Percentiles rank a stretch among this genome's conserved stretches.
phyloP scores from a whole-genome alignment of 1,139 yeast genomes.

The Yamadazyma dendronema region DNA sequence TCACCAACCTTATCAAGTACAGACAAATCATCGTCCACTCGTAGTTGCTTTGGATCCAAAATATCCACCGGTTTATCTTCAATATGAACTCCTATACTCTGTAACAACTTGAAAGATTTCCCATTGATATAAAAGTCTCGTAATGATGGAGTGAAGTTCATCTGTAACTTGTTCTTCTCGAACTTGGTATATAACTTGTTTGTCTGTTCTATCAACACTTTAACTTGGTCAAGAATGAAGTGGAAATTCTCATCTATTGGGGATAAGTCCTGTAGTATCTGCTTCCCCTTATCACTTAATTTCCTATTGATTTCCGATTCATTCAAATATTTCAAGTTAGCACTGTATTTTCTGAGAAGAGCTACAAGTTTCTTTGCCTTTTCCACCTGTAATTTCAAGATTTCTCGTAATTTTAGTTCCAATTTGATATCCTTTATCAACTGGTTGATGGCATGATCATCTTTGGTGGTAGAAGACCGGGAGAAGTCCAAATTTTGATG shows the following conservation, averaged over 20 bases:
- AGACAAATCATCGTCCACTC: too few relatives aligned
- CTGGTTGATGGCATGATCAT: constrained; percentile 33
- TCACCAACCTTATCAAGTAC: too few relatives aligned
- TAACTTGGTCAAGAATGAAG: constrained; percentile 43
- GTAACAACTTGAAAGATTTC: constrained; percentile 24
- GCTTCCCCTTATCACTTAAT: constrained; percentile 26
- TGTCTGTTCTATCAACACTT: constrained; percentile 39
- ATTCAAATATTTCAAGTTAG: constrained; percentile 29
- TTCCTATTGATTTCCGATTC: constrained; percentile 16
- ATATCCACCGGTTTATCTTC: constrained; percentile 6
- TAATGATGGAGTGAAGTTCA: constrained; percentile 22
- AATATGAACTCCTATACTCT: constrained; percentile 22
- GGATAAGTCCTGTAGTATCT: constrained; percentile 36
- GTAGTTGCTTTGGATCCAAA: constrained; percentile 1
- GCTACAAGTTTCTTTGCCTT: constrained; percentile 37
- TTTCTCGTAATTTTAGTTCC: constrained; percentile 45
- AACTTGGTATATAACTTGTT: constrained; percentile 33
- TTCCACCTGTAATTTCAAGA: constrained; percentile 38
- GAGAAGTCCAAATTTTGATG: constrained; percentile 54
- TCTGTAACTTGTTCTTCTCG: constrained; percentile 17
- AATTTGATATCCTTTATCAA: constrained; percentile 42
- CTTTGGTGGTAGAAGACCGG: constrained; percentile 10
- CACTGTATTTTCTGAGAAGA: constrained; percentile 30
- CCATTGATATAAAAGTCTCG: constrained; percentile 31
- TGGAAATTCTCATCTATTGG: constrained; percentile 56